These are phyloP conservation scores for Blastobotrys terrestris DNA, from an alignment of 805 yeast genomes.

Conservation along the genomic window DNA sequence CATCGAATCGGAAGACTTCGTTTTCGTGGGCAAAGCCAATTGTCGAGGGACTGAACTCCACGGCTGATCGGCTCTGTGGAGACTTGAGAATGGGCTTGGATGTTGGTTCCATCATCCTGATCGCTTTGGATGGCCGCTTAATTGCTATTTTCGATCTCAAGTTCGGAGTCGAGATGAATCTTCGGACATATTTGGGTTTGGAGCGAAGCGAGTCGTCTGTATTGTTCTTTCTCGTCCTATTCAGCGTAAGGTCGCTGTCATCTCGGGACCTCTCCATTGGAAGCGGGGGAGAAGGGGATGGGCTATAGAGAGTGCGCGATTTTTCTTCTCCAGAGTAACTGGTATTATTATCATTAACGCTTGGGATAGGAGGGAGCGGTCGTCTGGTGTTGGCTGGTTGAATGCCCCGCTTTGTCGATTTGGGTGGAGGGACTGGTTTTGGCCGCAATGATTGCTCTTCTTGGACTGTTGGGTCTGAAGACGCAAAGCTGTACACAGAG, in stretches of 20 bases:
- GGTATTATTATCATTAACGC: background rate
- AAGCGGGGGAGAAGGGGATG: too few species aligned
- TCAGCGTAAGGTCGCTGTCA: background rate
- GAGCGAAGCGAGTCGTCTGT: background rate
- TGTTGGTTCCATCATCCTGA: background rate
- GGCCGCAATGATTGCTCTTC: background rate
- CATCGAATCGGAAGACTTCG: background rate
- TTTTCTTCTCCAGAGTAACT: too few species aligned
- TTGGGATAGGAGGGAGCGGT: background rate
- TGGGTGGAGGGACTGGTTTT: background rate
- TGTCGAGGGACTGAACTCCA: background rate
- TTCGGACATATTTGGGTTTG: background rate
- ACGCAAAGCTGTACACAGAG: background rate
- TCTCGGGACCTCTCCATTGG: background rate
- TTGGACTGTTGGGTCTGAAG: background rate
- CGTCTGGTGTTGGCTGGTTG: background rate
- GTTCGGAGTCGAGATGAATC: background rate
- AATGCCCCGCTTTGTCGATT: background rate
- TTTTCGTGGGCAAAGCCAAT: background rate
- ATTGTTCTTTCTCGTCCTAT: background rate
- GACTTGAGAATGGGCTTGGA: background rate
- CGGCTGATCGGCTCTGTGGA: background rate
- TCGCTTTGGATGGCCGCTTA: background rate
- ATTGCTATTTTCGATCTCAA: background rate
- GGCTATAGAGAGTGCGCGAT: too few species aligned